Evolutionary conservation across 768 basidiomycete species (phyloP).

Genomic region (Lentinula lateritia): DNA sequence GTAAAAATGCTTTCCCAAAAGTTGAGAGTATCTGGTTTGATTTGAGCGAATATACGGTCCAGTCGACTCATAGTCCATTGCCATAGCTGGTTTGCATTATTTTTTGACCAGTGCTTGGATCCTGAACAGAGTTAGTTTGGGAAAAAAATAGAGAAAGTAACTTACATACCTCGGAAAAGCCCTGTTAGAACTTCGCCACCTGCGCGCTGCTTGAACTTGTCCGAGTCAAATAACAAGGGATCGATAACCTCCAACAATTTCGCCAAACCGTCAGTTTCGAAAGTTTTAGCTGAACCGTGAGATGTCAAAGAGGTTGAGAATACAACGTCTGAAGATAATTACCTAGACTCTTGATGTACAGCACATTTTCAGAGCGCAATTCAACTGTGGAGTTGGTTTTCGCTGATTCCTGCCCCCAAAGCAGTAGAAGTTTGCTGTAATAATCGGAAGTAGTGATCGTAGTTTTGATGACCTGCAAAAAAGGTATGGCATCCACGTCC

Average conservation of each 20-base stretch:
- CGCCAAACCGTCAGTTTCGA: slow-evolving; percentile 47
- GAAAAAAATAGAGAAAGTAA: not conserved
- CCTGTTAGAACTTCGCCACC: slow-evolving; percentile 44
- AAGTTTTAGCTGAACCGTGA: slow-evolving; percentile 55
- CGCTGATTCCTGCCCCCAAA: slow-evolving; percentile 82
- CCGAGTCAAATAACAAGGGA: slow-evolving; percentile 52
- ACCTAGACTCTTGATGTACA: slow-evolving; percentile 37
- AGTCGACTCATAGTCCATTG: slow-evolving; percentile 62
- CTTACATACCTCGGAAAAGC: slow-evolving; percentile 3
- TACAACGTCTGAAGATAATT: slow-evolving; percentile 9
- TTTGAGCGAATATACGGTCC: slow-evolving; percentile 59
- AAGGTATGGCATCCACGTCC: slow-evolving; percentile 47
- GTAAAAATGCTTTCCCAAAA: slow-evolving; percentile 71
- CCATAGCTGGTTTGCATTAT: slow-evolving; percentile 56
- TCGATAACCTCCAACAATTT: slow-evolving; percentile 53
- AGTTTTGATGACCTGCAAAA: slow-evolving; percentile 46
- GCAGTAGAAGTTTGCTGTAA: slow-evolving; percentile 50
- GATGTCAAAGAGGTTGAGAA: not conserved
- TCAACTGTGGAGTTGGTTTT: slow-evolving; percentile 47
- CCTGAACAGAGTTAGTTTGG: slow-evolving; percentile 33
- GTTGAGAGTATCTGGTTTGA: slow-evolving; percentile 78
- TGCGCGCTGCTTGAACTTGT: slow-evolving; percentile 85
- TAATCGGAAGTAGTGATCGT: slow-evolving; percentile 45
- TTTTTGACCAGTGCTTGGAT: slow-evolving; percentile 77
- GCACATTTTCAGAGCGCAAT: slow-evolving; percentile 45